Evolutionary conservation across 2,329 filamentous ascomycete genomes (phyloP).

Genomic region (Xylaria sp.): DNA sequence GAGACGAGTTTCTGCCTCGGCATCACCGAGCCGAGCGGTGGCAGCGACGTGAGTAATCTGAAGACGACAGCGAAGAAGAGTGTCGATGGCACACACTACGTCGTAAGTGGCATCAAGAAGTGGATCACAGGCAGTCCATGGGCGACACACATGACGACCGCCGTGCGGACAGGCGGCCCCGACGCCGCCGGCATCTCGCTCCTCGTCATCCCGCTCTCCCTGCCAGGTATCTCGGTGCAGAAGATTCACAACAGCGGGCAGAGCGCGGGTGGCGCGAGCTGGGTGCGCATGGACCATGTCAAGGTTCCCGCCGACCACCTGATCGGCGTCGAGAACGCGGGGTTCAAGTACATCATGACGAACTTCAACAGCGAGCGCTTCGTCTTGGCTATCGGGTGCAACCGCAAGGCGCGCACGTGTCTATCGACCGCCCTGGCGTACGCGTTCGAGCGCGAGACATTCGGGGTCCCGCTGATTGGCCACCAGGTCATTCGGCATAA

Average conservation of each 20-base stretch:
- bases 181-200: constrained; percentile 64
- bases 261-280: constrained; percentile 69
- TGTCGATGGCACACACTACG: constrained; percentile 59
- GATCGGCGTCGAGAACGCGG: constrained; percentile 60
- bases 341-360: constrained; percentile 55
- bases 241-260: constrained; percentile 72
- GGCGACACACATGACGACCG: constrained; percentile 71
- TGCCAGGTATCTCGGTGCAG: constrained; percentile 59
- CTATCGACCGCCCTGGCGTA: constrained; percentile 61
- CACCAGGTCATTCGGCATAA: constrained; percentile 67
- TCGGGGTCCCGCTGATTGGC: constrained; percentile 63
- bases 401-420: constrained; percentile 66
- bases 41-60: constrained; percentile 71
- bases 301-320: constrained; percentile 63
- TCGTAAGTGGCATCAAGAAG: constrained; percentile 72
- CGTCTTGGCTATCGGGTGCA: constrained; percentile 63
- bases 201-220: constrained; percentile 62
- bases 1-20: constrained; percentile 50
- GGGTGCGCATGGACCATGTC: constrained; percentile 64
- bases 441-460: constrained; percentile 62
- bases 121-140: constrained; percentile 72
- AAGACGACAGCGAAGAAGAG: constrained; percentile 63
- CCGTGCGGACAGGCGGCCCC: constrained; percentile 66
- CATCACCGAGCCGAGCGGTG: constrained; percentile 52
- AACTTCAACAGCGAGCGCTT: constrained; percentile 68